These are phyloP conservation scores for Fusarium equiseti DNA, from an alignment of 2,329 filamentous ascomycete genomes.

Conservation along the genomic window DNA sequence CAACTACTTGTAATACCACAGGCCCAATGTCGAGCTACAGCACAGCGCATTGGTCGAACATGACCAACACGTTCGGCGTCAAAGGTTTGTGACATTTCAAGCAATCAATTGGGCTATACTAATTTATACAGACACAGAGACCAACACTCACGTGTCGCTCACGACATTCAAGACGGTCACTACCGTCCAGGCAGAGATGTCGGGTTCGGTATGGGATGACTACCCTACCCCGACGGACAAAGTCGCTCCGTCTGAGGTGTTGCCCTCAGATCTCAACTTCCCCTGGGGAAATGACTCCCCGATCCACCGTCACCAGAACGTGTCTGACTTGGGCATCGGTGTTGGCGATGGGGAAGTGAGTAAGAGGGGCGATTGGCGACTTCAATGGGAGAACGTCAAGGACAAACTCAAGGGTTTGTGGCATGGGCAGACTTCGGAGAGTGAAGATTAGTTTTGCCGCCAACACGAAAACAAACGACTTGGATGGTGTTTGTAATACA, in stretches of 20 bases:
- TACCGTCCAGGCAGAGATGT: slow-evolving; percentile 11
- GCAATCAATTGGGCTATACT: slow-evolving; percentile 6
- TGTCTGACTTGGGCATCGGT: slow-evolving; percentile 45
- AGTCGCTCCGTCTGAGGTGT: slow-evolving; percentile 21
- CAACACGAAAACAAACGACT: background rate
- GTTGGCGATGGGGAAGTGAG: slow-evolving; percentile 20
- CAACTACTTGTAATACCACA: slow-evolving; percentile 44
- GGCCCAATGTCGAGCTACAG: slow-evolving; percentile 27
- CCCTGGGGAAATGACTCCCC: slow-evolving; percentile 55
- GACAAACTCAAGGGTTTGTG: slow-evolving; percentile 34
- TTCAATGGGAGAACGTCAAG: slow-evolving; percentile 32
- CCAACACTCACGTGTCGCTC: slow-evolving; percentile 14
- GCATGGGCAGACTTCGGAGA: slow-evolving; percentile 13
- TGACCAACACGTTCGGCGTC: slow-evolving; percentile 21
- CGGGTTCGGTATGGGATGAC: slow-evolving; percentile 10
- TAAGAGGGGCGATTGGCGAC: slow-evolving; percentile 17
- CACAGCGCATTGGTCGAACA: slow-evolving; percentile 35
- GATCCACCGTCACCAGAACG: slow-evolving; percentile 52
- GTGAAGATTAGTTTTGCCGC: slow-evolving; percentile 8
- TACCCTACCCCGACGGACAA: slow-evolving; percentile 40
- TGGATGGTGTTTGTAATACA: slow-evolving; percentile 9
- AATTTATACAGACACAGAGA: slow-evolving; percentile 14
- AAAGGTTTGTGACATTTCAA: slow-evolving; percentile 28
- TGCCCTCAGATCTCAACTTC: slow-evolving; percentile 51
- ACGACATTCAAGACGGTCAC: slow-evolving; percentile 44